phyloP scores from a whole-genome alignment of 371 early-diverging fungal species.

The Syncephalis plumigaleata region DNA sequence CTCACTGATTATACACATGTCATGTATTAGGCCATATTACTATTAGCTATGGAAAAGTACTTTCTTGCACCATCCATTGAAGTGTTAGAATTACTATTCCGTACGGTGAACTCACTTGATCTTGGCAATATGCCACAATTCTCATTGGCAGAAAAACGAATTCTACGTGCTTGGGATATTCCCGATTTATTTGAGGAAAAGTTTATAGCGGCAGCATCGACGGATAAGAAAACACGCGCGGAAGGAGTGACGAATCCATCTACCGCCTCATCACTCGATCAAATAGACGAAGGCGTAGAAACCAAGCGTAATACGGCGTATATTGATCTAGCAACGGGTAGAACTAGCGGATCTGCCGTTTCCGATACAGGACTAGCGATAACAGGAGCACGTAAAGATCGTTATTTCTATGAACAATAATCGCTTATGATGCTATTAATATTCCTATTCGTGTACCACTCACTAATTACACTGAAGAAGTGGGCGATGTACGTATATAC shows the following conservation, averaged over 20 bases:
- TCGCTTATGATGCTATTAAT: constrained; percentile 61
- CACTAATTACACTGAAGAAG: constrained; percentile 71
- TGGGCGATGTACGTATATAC: constrained; percentile 80
- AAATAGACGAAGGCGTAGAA: constrained; percentile 10
- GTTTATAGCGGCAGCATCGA: constrained; percentile 31
- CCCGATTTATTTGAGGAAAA: constrained; percentile 73
- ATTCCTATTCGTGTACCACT: constrained; percentile 75
- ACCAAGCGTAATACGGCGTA: constrained; percentile 23
- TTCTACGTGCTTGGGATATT: constrained; percentile 62
- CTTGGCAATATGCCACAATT: constrained; percentile 62
- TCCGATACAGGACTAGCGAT: neutral
- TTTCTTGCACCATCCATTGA: constrained; percentile 55
- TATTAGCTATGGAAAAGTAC: constrained; percentile 82
- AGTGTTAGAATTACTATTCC: constrained; percentile 60
- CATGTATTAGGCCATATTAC: constrained; percentile 48
- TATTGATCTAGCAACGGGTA: constrained; percentile 29
- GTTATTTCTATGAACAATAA: constrained; percentile 72
- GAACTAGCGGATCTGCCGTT: constrained; percentile 18
- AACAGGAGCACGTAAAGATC: constrained; percentile 49
- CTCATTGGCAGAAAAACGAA: constrained; percentile 51
- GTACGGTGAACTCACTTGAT: constrained; percentile 75
- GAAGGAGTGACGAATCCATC: neutral
- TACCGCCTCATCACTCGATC: constrained; percentile 8
- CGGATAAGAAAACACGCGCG: neutral
- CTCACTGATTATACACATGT: no score